These are phyloP conservation scores for Jaltomata sinuosa DNA, from an alignment of 257 asterid genomes.

Conservation along the genomic window DNA sequence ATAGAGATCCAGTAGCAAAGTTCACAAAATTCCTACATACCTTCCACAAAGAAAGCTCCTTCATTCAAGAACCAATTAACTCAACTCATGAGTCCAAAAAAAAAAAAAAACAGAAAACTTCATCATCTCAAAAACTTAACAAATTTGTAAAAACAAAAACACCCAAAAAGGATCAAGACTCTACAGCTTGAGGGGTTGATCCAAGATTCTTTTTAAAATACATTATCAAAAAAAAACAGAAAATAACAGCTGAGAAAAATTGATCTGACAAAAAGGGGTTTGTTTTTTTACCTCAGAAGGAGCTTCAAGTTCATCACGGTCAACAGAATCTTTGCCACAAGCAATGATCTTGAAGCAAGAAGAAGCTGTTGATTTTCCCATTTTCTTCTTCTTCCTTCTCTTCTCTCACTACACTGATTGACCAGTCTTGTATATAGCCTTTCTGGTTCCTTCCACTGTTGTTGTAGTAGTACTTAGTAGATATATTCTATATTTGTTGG, in stretches of 20 bases:
- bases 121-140: neutral
- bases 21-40: neutral
- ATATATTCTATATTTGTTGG: conserved; percentile 20
- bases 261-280: neutral
- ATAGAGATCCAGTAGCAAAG: neutral
- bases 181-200: neutral
- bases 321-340: conserved; percentile 61
- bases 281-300: conserved; percentile 32
- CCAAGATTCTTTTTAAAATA: neutral
- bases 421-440: neutral
- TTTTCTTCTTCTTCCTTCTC: neutral
- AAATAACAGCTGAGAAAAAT: neutral
- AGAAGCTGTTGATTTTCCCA: conserved; percentile 62
- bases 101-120: neutral
- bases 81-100: neutral
- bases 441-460: neutral
- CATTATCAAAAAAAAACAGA: neutral
- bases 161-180: neutral
- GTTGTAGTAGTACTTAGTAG: no score
- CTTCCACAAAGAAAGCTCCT: neutral
- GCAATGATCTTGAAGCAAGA: conserved; percentile 81
- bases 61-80: neutral
- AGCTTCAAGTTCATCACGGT: conserved; percentile 46
- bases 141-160: neutral
- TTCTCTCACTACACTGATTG: neutral